A percentile compares a stretch with the other conserved stretches of the same genome.
phyloP scores from a whole-genome alignment of 1,284 basidiomycete genomes.

The Lignosus rhinocerotis region DNA sequence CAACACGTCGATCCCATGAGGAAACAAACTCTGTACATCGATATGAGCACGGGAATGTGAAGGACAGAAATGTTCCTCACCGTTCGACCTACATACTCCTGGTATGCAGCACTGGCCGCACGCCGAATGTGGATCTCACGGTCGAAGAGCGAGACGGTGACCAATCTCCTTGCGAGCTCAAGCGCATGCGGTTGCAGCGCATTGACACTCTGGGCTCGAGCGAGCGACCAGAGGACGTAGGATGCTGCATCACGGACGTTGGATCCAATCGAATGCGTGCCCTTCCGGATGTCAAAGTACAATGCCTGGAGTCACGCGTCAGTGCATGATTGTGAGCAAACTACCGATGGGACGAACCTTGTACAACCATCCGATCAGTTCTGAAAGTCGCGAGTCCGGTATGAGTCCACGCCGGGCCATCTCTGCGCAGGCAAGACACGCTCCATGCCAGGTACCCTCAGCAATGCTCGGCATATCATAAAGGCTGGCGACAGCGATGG shows the following conservation, averaged over 20 bases:
- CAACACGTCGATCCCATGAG: constrained; percentile 92
- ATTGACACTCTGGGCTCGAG: constrained; percentile 69
- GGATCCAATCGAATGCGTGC: constrained; percentile 90
- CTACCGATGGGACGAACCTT: constrained; percentile 50
- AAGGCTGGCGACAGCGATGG: constrained; percentile 55
- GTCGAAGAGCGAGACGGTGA: constrained; percentile 85
- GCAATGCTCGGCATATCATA: constrained; percentile 75
- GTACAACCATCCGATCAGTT: constrained; percentile 75
- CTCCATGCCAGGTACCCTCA: constrained; percentile 94
- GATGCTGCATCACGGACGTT: constrained; percentile 94
- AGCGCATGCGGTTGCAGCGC: constrained; percentile 65
- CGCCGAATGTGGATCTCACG: constrained; percentile 94
- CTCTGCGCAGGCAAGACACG: constrained; percentile 91
- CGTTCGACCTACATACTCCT: constrained; percentile 94
- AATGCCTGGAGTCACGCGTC: constrained; percentile 60
- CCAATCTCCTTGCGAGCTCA: constrained; percentile 70
- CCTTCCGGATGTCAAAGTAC: constrained; percentile 90
- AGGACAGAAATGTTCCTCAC: constrained; percentile 44
- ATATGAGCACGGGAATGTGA: neutral
- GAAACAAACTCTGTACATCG: constrained; percentile 73
- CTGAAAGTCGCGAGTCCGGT: constrained; percentile 52
- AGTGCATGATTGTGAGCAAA: constrained; percentile 5
- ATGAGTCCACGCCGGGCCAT: constrained; percentile 84
- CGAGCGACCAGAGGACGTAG: constrained; percentile 95
- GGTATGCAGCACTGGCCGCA: constrained; percentile 96